A percentile compares a stretch with the other conserved stretches of the same genome.
Evolutionary conservation across 352 stramenopile genomes (phyloP).

Genomic region (Phytopythium chamaehyphon): DNA sequence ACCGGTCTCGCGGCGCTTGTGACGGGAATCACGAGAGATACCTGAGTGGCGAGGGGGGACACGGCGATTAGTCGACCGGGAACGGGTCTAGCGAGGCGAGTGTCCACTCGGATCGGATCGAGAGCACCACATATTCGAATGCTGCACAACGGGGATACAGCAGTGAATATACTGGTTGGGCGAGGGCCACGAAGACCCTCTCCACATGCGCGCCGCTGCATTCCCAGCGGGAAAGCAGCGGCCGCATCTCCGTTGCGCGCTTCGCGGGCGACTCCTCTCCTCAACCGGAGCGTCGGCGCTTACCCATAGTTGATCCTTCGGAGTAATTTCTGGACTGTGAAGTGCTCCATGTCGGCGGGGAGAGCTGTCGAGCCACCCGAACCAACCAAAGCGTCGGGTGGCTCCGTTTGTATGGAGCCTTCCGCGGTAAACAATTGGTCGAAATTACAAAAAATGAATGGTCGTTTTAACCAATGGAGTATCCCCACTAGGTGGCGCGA

Average conservation of each 20-base stretch:
- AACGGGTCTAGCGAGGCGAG: not conserved
- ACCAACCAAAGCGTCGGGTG: constrained; percentile 5
- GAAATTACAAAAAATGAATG: not conserved
- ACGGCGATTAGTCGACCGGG: constrained; percentile 12
- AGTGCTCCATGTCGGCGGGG: not conserved
- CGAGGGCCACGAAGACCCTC: constrained; percentile 11
- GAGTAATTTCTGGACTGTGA: constrained; percentile 80
- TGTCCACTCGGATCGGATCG: constrained; percentile 4
- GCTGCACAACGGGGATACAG: constrained; percentile 88
- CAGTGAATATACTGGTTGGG: constrained; percentile 65
- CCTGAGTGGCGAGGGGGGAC: constrained; percentile 56
- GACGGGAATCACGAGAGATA: constrained; percentile 99
- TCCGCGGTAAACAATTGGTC: not conserved
- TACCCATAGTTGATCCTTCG: constrained; percentile 84
- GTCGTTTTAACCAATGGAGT: not conserved
- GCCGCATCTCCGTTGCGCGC: constrained; percentile 31
- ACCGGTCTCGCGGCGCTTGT: constrained; percentile 99
- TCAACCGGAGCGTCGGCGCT: constrained; percentile 25
- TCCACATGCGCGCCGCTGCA: constrained; percentile 16
- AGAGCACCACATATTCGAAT: constrained; percentile 69
- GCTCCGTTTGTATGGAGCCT: not conserved
- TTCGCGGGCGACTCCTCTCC: constrained; percentile 7
- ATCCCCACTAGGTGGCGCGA: not conserved
- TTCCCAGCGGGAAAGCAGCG: constrained; percentile 1
- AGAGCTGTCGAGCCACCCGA: constrained; percentile 2